phyloP scores from a whole-genome alignment of 306 rosid genomes.

The Sindora glabra region DNA sequence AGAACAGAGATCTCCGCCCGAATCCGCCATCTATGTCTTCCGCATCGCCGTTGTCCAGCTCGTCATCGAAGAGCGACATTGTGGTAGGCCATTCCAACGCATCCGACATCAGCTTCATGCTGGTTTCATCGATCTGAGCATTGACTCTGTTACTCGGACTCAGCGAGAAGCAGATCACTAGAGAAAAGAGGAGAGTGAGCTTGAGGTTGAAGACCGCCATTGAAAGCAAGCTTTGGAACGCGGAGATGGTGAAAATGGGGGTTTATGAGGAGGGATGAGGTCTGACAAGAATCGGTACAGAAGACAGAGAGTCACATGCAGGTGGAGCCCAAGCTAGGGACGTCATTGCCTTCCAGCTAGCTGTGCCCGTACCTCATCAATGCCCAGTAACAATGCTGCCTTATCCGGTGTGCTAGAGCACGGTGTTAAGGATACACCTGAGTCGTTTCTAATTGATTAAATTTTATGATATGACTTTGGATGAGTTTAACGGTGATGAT shows the following conservation, averaged over 20 bases:
- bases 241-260: no score
- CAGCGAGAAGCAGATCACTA: constrained; percentile 5
- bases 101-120: constrained; percentile 49
- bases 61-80: constrained; percentile 33
- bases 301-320: constrained; percentile 49
- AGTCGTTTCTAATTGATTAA: background rate
- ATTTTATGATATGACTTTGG: background rate
- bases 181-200: constrained; percentile 6
- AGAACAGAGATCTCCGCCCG: constrained; percentile 68
- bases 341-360: constrained; percentile 57
- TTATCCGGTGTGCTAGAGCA: background rate
- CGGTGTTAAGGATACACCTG: background rate
- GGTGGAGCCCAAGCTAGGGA: constrained; percentile 16
- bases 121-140: constrained; percentile 47
- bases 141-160: background rate
- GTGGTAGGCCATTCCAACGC: constrained; percentile 61
- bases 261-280: no score
- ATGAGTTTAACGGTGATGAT: background rate
- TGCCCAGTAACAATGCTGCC: background rate
- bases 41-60: constrained; percentile 12
- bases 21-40: constrained; percentile 27
- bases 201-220: no score
- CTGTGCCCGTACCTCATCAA: constrained; percentile 50
- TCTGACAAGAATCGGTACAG: no score
- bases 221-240: no score